Base-by-base conservation (phyloP, 208 protist species). In the Crithidia acanthocephali region DNA sequence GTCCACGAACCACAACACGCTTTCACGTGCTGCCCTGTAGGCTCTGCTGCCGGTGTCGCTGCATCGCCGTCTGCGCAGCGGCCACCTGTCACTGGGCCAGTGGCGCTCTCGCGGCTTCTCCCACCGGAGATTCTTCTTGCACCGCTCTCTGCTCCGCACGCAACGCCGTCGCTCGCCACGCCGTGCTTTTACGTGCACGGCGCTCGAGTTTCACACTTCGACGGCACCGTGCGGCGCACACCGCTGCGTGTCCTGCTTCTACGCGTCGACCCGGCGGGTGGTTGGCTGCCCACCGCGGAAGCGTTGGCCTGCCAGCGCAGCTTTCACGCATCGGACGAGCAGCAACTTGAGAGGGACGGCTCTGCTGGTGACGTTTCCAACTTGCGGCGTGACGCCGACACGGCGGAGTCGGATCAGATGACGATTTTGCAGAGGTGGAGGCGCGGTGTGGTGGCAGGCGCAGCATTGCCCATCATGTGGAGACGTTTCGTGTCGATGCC, bases 221-320 rank as follows among this genome's bases (percentile, higher is more conserved):
- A 27, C 2, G n/a, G 60, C 37, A 32, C 35, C 68, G 35, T 28
- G n/a, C 42, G 45, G 1, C 62, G 63, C 15, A 20, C 23, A 15
- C n/a, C 56, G 47, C 55, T 75, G 51, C 44, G 75, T n/a, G 81
- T 90, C 11, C 67, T 91, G 47, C 69, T 93, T 9, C 69, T 93
- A 15, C 80, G 79, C 27, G 75, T 93, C 27, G 88, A 93, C 32
- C 58, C 74, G 16, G 71, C 78, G 30, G 85, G 88, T 7, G 68
- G 75, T 22, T 85, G 86, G 75, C 64, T 91, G 40, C 72, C 83
- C 11, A 51, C 76, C 33, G 66, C 37, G 6, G 83, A 91, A 53
- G 68, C 52, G 30, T 15, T 56, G 56, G 59, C 66, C 32, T 75
- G 64, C 44, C 72, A 61, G 45, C 83, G 76, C 40, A 83, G 70